phyloP scores from a whole-genome alignment of 169 alveolate species.

The Plasmodium blacklocki region DNA sequence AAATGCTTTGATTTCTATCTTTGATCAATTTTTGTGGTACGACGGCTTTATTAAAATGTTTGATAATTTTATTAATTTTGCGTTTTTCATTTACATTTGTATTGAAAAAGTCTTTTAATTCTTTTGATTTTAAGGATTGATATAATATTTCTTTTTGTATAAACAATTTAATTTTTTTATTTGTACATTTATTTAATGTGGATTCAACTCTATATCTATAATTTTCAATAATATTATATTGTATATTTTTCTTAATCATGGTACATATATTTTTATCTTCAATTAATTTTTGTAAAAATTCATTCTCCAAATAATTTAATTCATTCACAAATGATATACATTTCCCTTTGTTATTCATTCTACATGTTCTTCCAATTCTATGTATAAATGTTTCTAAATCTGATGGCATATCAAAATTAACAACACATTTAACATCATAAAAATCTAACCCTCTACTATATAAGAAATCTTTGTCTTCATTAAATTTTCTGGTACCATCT shows the following conservation, averaged over 20 bases:
- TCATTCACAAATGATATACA: conserved; percentile 84
- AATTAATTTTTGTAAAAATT: conserved; percentile 26
- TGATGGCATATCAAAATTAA: conserved; percentile 97
- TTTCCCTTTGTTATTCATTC: conserved; percentile 95
- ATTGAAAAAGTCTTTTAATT: conserved; percentile 56
- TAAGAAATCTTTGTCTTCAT: conserved; percentile 80
- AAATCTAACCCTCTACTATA: conserved; percentile 96
- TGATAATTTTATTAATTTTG: conserved; percentile 40
- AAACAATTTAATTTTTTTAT: conserved; percentile 24
- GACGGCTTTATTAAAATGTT: conserved; percentile 18
- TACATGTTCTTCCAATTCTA: conserved; percentile 99
- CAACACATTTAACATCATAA: conserved; percentile 94
- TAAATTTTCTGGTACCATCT: conserved; percentile 33
- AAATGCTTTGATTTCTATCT: conserved; percentile 36
- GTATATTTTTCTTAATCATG: conserved; percentile 11
- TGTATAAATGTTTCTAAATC: conserved; percentile 95
- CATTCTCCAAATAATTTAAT: conserved; percentile 68
- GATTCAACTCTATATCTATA: conserved; percentile 74
- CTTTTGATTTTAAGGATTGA: conserved; percentile 47
- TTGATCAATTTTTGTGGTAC: conserved; percentile 56
- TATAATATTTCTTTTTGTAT: conserved; percentile 61
- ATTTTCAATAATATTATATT: conserved; percentile 23
- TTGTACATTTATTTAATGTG: conserved; percentile 39
- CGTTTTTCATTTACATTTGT: conserved; percentile 30
- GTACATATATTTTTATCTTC: conserved; percentile 19